Evolutionary conservation across 2,329 filamentous ascomycete species (phyloP).

Genomic region (Phialophora macrospora): DNA sequence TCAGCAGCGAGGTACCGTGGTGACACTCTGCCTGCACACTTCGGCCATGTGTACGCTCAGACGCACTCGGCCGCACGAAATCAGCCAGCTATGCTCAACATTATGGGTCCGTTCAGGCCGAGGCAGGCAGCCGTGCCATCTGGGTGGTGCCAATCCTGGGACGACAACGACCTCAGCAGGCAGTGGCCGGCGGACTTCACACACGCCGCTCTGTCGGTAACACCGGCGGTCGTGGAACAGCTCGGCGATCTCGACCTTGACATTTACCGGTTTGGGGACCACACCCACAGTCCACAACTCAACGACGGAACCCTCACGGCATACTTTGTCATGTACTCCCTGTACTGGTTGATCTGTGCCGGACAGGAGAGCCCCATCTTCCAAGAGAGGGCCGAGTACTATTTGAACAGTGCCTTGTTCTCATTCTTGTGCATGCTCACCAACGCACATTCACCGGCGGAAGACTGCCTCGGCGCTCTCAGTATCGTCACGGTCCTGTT

Average conservation of each 20-base stretch:
- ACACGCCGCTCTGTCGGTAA: constrained; percentile 16
- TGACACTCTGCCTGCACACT: background rate
- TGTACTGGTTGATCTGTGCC: constrained; percentile 29
- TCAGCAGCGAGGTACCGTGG: background rate
- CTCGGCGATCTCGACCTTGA: constrained; percentile 21
- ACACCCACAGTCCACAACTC: constrained; percentile 23
- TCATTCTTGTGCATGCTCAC: constrained; percentile 27
- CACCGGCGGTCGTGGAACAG: constrained; percentile 21
- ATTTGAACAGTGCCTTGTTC: constrained; percentile 19
- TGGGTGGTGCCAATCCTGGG: constrained; percentile 10
- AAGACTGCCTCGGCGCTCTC: constrained; percentile 27
- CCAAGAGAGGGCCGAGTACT: constrained; percentile 16
- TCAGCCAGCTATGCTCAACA: constrained; percentile 20
- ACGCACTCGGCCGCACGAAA: background rate
- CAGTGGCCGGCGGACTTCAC: constrained; percentile 22
- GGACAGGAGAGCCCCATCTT: constrained; percentile 21
- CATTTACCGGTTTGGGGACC: constrained; percentile 14
- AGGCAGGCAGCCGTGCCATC: constrained; percentile 1
- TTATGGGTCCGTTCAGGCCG: constrained; percentile 18
- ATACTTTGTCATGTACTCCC: constrained; percentile 23
- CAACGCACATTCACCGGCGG: constrained; percentile 19
- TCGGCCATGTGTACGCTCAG: background rate
- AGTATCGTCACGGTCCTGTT: constrained; percentile 27
- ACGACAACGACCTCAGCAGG: constrained; percentile 11
- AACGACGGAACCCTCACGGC: constrained; percentile 21